Evolutionary conservation across 192 early-diverging fungal genomes (phyloP).

Genomic region (Coemansia sp.): DNA sequence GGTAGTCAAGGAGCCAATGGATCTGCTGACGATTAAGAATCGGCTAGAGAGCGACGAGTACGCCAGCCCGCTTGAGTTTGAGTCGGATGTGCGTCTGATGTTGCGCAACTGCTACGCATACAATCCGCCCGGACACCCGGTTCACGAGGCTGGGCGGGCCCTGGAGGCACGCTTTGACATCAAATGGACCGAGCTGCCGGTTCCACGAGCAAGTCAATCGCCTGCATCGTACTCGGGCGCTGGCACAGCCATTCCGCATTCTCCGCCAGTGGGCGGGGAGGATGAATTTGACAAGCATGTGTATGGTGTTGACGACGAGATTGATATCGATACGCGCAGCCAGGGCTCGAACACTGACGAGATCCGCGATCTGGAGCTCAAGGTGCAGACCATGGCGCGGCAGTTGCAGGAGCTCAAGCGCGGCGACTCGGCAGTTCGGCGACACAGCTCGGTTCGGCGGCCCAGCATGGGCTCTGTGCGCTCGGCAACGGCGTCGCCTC

Average conservation of each 20-base stretch:
- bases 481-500: constrained; percentile 43
- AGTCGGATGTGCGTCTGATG: constrained; percentile 76
- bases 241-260: constrained; percentile 36
- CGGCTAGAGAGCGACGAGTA: constrained; percentile 72
- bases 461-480: constrained; percentile 52
- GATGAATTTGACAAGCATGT: constrained; percentile 54
- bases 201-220: constrained; percentile 30
- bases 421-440: constrained; percentile 23
- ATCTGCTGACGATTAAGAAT: constrained; percentile 73
- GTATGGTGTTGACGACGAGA: constrained; percentile 45
- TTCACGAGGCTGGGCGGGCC: constrained; percentile 68
- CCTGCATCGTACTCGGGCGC: constrained; percentile 31
- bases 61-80: constrained; percentile 63
- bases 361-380: constrained; percentile 52
- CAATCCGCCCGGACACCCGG: constrained; percentile 67
- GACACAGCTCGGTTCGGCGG: constrained; percentile 43
- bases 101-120: constrained; percentile 84
- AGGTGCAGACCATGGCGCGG: constrained; percentile 51
- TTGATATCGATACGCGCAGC: constrained; percentile 41
- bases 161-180: constrained; percentile 77
- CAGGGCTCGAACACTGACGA: constrained; percentile 36
- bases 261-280: constrained; percentile 46
- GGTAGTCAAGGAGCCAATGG: constrained; percentile 88
- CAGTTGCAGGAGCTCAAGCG: constrained; percentile 53
- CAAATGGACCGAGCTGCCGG: constrained; percentile 66